These are phyloP conservation scores for Diacronema lutheri DNA, from an alignment of 78 protist species.

Conservation along the genomic window DNA sequence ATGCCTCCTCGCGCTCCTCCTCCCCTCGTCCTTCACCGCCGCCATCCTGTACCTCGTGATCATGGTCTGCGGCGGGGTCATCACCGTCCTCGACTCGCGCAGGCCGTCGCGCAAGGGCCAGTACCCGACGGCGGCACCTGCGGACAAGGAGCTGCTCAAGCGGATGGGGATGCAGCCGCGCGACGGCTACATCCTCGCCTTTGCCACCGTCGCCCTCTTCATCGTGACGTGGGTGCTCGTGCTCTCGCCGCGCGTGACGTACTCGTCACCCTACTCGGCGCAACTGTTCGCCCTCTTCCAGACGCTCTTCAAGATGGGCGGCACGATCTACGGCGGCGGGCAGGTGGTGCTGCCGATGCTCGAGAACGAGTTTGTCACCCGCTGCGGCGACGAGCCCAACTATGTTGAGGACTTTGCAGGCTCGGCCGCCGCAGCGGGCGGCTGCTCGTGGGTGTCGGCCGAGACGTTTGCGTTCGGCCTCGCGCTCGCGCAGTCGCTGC, in stretches of 20 bases:
- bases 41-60: background rate
- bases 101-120: background rate
- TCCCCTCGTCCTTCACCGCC: no score
- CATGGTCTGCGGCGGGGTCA: background rate
- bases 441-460: background rate
- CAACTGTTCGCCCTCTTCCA: background rate
- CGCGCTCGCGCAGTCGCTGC: conserved; percentile 5
- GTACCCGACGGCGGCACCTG: background rate
- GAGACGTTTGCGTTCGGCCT: conserved; percentile 1
- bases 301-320: background rate
- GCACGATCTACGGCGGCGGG: background rate
- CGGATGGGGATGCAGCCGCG: background rate
- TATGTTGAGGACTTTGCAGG: no score
- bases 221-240: background rate
- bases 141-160: background rate
- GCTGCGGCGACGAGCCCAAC: no score
- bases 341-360: background rate
- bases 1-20: background rate
- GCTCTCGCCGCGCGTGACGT: background rate
- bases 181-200: background rate
- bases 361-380: background rate
- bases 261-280: no score
- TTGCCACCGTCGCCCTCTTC: background rate
- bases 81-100: background rate
- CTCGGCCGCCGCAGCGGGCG: no score